These are phyloP conservation scores for Kodamaea restingae DNA, from an alignment of 805 yeast genomes.

Conservation along the genomic window DNA sequence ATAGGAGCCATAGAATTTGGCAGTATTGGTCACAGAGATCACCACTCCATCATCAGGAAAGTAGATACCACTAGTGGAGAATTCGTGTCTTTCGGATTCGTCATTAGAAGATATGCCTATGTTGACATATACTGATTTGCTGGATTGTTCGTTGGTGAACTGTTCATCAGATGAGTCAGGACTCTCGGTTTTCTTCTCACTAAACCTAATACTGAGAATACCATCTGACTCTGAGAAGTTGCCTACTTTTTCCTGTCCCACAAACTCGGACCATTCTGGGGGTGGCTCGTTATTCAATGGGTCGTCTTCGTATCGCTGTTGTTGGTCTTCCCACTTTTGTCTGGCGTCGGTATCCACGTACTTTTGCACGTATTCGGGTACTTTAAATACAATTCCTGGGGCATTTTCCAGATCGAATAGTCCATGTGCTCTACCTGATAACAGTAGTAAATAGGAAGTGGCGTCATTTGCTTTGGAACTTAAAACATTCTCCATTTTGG, in stretches of 20 bases:
- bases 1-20: slow-evolving; percentile 59
- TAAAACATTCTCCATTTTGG: slow-evolving; percentile 11
- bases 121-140: not conserved
- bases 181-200: too few species aligned
- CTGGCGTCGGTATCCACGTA: slow-evolving; percentile 21
- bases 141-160: too few species aligned
- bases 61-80: slow-evolving; percentile 58
- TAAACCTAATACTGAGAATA: slow-evolving; percentile 14
- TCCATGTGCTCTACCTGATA: slow-evolving; percentile 34
- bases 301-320: slow-evolving; percentile 25
- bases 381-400: slow-evolving; percentile 15
- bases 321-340: slow-evolving; percentile 23
- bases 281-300: slow-evolving; percentile 17
- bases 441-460: slow-evolving; percentile 26
- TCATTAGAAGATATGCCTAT: slow-evolving; percentile 11
- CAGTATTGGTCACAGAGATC: slow-evolving; percentile 54
- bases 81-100: slow-evolving; percentile 46
- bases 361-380: slow-evolving; percentile 30
- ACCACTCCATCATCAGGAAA: slow-evolving; percentile 65
- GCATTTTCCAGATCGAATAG: slow-evolving; percentile 21
- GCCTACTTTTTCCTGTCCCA: slow-evolving; percentile 19
- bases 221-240: slow-evolving; percentile 29
- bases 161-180: too few species aligned
- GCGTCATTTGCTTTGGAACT: slow-evolving; percentile 11
- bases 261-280: not conserved